Evolutionary conservation across 192 early-diverging fungal species (phyloP), one percentile per base, ranked within the genome.

Genomic region (Coemansia sp.): DNA sequence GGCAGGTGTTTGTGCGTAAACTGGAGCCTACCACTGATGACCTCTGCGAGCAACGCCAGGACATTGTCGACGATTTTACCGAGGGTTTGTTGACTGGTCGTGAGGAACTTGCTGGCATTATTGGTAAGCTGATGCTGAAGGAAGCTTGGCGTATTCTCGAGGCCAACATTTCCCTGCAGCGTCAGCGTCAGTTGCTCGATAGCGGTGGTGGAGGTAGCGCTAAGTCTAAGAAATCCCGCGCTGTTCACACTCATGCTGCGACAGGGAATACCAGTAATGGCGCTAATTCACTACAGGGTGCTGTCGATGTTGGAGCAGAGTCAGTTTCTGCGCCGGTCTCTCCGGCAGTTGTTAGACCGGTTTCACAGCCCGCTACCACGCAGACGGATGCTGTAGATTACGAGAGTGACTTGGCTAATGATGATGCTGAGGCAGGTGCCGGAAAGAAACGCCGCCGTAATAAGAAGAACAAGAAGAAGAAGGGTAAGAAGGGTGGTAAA

Each of bases 141-240:
- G 91, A 92, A 69, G 91, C 88, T 3, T 86, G 86, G 70, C 79
- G 91, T 11, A 87, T 89, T 1, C 85, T 88, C 56, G 89, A 88
- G 64, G 71, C 75, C 51, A 84, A 84, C 46, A 80, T 84, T n/a
- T 80, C 83, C 21, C 52, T 75, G 59, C 74, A 84, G 67, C 83
- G 83, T 3, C 74, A 84, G 11, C 73, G 74, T 50, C 64, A 67
- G 10, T 62, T 82, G 51, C 72, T 82, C 24, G 67, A 76, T 32
- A 61, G 31, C 10, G 59, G 63, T 4, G 61, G 62, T 0, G 29
- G 66, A 10, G 66, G 58, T 1, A 64, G 63, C 22, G 9, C 39
- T 1, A 46, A 46, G 17, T 46, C 39, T 46, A 46, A 46, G 39
- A 46, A 46, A 14, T 17, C 39, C 17, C 39, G 39, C 11, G 39